A percentile compares a stretch with the other conserved stretches of the same genome.
phyloP scores from a whole-genome alignment of 2,329 filamentous ascomycete genomes.

The Metarhizium robertsii region DNA sequence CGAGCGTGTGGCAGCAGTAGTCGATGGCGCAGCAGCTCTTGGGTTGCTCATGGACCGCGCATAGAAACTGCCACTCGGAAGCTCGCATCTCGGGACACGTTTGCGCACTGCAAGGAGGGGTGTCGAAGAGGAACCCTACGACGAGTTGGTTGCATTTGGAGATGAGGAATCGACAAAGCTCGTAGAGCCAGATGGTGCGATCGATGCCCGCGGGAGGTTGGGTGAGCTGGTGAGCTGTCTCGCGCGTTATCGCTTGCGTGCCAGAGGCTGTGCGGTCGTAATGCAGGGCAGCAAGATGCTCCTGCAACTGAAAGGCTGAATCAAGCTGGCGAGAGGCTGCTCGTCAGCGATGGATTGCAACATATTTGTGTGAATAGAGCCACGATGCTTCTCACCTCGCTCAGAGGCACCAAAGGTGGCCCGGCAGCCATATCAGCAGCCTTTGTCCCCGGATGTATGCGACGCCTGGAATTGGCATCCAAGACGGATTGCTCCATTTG shows the following conservation, averaged over 20 bases:
- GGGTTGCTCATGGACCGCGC: slow-evolving; percentile 91
- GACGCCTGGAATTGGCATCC: slow-evolving; percentile 66
- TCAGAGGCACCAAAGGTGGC: slow-evolving; percentile 76
- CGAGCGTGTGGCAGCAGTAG: slow-evolving; percentile 96
- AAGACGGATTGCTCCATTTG: slow-evolving; percentile 54
- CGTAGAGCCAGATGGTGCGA: slow-evolving; percentile 89
- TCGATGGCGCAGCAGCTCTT: slow-evolving; percentile 98
- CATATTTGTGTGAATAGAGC: neutral
- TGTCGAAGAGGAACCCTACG: slow-evolving; percentile 85
- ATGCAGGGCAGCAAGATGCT: slow-evolving; percentile 90
- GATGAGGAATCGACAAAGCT: slow-evolving; percentile 91
- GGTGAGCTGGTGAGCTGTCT: slow-evolving; percentile 66
- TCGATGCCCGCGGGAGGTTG: slow-evolving; percentile 75
- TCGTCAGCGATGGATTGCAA: slow-evolving; percentile 6
- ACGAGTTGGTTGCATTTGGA: slow-evolving; percentile 90
- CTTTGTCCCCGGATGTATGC: slow-evolving; percentile 88
- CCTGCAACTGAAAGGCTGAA: slow-evolving; percentile 93
- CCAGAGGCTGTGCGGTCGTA: slow-evolving; percentile 64
- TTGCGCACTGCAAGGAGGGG: slow-evolving; percentile 74
- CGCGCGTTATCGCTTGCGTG: slow-evolving; percentile 63
- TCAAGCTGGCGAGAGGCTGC: slow-evolving; percentile 51
- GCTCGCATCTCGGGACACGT: slow-evolving; percentile 98
- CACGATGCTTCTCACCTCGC: slow-evolving; percentile 54
- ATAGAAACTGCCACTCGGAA: slow-evolving; percentile 97
- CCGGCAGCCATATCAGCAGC: slow-evolving; percentile 89